A percentile compares a stretch with the other conserved stretches of the same genome.
phyloP scores from a whole-genome alignment of 164 flowering plant genomes.

The Kalanchoe fedtschenkoi region DNA sequence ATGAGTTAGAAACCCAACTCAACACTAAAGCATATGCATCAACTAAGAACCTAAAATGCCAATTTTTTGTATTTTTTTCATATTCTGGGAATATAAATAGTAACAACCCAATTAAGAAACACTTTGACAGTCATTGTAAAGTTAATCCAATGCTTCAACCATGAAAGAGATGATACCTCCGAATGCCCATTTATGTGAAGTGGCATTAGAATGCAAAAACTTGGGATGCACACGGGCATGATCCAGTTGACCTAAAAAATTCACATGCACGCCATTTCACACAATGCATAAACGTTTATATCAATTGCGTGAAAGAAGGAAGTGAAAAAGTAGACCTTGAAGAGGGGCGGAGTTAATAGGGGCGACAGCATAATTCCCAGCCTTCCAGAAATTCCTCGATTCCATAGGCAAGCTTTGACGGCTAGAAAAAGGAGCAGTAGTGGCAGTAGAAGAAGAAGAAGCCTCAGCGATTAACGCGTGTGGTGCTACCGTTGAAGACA shows the following conservation, averaged over 20 bases:
- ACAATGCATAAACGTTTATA: no score
- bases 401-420: background rate
- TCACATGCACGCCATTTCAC: no score
- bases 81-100: no score
- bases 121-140: background rate
- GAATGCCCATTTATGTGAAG: slow-evolving; percentile 93
- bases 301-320: background rate
- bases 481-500: background rate
- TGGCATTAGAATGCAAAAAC: slow-evolving; percentile 90
- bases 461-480: no score
- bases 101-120: background rate
- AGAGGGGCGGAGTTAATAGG: background rate
- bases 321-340: background rate
- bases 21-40: no score
- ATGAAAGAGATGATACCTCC: slow-evolving; percentile 41
- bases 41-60: no score
- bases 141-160: background rate
- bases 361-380: background rate
- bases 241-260: slow-evolving; percentile 55
- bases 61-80: no score
- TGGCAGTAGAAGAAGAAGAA: no score
- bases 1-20: no score
- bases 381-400: background rate
- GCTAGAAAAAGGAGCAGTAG: no score
- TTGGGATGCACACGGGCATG: slow-evolving; percentile 84